phyloP scores from a whole-genome alignment of 2,329 filamentous ascomycete species.

The Endothia cerciana region DNA sequence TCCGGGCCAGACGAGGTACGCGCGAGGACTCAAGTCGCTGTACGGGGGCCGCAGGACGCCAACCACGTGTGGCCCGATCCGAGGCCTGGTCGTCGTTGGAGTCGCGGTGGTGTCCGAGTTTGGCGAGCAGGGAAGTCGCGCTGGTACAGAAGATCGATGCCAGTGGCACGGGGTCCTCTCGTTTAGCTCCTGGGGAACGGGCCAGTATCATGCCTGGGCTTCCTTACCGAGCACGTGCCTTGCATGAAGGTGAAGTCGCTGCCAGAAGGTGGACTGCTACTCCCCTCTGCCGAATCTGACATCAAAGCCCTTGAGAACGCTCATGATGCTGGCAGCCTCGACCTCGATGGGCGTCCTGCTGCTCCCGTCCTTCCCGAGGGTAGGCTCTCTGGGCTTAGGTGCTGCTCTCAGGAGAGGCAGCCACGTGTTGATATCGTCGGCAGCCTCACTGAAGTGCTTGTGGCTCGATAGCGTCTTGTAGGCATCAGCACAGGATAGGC shows the following conservation, averaged over 20 bases:
- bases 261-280: constrained; percentile 13
- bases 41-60: background rate
- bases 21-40: background rate
- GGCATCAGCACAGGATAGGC: constrained; percentile 74
- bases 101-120: background rate
- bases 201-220: background rate
- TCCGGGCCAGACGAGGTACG: background rate
- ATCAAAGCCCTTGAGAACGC: constrained; percentile 81
- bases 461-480: constrained; percentile 80
- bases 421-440: constrained; percentile 76
- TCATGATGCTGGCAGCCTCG: constrained; percentile 83
- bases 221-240: background rate
- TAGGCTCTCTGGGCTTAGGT: constrained; percentile 43
- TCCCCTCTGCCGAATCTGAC: constrained; percentile 65
- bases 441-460: constrained; percentile 73
- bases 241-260: background rate
- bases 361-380: constrained; percentile 36
- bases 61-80: background rate
- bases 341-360: constrained; percentile 68
- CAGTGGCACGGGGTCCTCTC: background rate
- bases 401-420: constrained; percentile 71
- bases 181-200: background rate
- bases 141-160: background rate
- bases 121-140: background rate
- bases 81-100: background rate